phyloP scores from a whole-genome alignment of 2,329 filamentous ascomycete species.

The Lecanicillium sp. region DNA sequence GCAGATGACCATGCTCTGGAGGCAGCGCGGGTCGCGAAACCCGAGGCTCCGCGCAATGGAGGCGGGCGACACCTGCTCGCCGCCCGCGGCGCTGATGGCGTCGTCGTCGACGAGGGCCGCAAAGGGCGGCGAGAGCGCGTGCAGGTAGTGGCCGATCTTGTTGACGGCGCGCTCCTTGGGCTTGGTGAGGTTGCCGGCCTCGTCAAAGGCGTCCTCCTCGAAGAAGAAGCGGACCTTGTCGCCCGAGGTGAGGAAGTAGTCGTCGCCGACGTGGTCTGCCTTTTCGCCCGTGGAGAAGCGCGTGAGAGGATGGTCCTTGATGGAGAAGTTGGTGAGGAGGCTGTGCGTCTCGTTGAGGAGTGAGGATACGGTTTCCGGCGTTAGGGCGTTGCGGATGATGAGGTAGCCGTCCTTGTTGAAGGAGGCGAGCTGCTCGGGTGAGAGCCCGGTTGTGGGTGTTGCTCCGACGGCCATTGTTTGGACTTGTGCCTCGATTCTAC shows the following conservation, averaged over 20 bases:
- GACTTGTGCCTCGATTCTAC: no score
- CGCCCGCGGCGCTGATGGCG: conserved; percentile 29
- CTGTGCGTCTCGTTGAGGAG: conserved; percentile 68
- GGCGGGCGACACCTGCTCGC: conserved; percentile 33
- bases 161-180: conserved; percentile 84
- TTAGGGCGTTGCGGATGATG: conserved; percentile 71
- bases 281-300: conserved; percentile 80
- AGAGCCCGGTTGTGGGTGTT: conserved; percentile 46
- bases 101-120: conserved; percentile 43
- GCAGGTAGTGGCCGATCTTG: conserved; percentile 75
- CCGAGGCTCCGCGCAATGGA: conserved; percentile 64
- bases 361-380: conserved; percentile 52
- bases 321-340: conserved; percentile 67
- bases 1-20: conserved; percentile 98
- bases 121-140: conserved; percentile 62
- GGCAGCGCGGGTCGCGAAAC: conserved; percentile 64
- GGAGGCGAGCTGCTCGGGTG: conserved; percentile 58
- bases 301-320: conserved; percentile 85
- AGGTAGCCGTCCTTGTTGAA: conserved; percentile 87
- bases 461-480: background rate
- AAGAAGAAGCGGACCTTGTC: conserved; percentile 97
- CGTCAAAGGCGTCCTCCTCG: conserved; percentile 82
- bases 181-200: conserved; percentile 56
- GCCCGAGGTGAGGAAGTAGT: conserved; percentile 84
- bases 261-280: conserved; percentile 77